Conservation (phyloP, 176 grass and related monocot genomes). For the Saccharum spontaneum region DNA sequence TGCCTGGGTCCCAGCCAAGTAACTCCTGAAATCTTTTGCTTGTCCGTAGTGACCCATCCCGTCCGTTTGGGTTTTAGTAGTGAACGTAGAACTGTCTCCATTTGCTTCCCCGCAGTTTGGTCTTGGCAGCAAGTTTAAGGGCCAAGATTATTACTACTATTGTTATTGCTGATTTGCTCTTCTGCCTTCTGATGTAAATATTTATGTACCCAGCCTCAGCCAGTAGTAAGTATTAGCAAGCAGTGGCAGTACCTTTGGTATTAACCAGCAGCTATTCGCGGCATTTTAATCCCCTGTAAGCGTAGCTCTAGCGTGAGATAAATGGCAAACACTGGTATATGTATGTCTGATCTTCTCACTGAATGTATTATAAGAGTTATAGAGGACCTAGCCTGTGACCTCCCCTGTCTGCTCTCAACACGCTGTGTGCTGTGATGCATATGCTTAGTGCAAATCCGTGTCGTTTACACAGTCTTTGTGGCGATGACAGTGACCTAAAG, state of each 20-base stretch:
- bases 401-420: neutral
- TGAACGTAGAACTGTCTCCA: slow-evolving; percentile 25
- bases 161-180: slow-evolving; percentile 26
- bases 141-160: slow-evolving; percentile 18
- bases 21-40: slow-evolving; percentile 22
- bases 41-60: slow-evolving; percentile 7
- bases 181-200: slow-evolving; percentile 53
- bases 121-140: slow-evolving; percentile 43
- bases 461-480: neutral
- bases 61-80: slow-evolving; percentile 32
- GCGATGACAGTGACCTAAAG: neutral
- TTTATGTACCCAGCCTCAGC: slow-evolving; percentile 8
- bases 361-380: slow-evolving; percentile 43
- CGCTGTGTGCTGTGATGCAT: neutral
- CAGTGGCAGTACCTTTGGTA: slow-evolving; percentile 25
- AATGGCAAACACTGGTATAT: slow-evolving; percentile 35
- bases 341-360: slow-evolving; percentile 41
- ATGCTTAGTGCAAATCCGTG: neutral
- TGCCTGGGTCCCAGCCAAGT: slow-evolving; percentile 45
- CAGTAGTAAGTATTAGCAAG: neutral
- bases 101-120: slow-evolving; percentile 12
- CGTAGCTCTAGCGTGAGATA: slow-evolving; percentile 30
- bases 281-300: slow-evolving; percentile 34
- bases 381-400: neutral
- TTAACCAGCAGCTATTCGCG: slow-evolving; percentile 53